Conservation (phyloP, 371 early-diverging fungal species). For the Rhizomucor pusillus region DNA sequence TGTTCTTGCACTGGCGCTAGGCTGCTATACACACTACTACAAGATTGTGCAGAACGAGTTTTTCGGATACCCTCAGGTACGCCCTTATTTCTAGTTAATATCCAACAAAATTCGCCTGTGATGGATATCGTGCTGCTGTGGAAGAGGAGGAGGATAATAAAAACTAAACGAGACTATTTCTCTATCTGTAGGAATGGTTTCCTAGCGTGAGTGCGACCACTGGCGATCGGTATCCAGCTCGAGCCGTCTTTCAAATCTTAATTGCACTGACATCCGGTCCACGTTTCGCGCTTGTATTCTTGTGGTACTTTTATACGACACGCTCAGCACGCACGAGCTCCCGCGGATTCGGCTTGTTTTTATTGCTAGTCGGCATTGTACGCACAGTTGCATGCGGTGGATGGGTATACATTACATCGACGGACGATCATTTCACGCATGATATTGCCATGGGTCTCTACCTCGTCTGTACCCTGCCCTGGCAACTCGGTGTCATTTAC, state of each 20-base stretch:
- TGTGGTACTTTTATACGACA: slow-evolving; percentile 64
- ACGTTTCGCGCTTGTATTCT: slow-evolving; percentile 64
- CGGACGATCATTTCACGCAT: slow-evolving; percentile 79
- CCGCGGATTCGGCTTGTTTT: slow-evolving; percentile 52
- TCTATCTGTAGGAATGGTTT: slow-evolving; percentile 70
- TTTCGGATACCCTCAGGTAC: slow-evolving; percentile 75
- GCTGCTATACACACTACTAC: slow-evolving; percentile 71
- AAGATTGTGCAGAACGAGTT: slow-evolving; percentile 79
- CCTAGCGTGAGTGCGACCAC: slow-evolving; percentile 83
- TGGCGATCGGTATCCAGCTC: slow-evolving; percentile 80
- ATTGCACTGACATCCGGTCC: slow-evolving; percentile 74
- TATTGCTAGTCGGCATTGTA: slow-evolving; percentile 61
- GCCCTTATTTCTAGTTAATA: too few relatives aligned
- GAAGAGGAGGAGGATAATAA: background rate
- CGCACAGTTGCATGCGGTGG: slow-evolving; percentile 77
- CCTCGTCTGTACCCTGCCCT: slow-evolving; percentile 71
- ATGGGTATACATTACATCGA: slow-evolving; percentile 81
- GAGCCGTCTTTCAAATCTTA: slow-evolving; percentile 75
- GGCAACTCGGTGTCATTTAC: slow-evolving; percentile 64
- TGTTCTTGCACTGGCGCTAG: slow-evolving; percentile 62
- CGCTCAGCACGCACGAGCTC: slow-evolving; percentile 44
- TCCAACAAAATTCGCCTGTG: too few relatives aligned
- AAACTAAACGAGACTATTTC: slow-evolving; percentile 1
- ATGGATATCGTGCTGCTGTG: too few relatives aligned
- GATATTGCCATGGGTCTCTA: slow-evolving; percentile 80